Evolutionary conservation across 1,284 basidiomycete species (phyloP), one percentile per base, ranked within the genome.

Genomic region (Leccinum subspadiceum): DNA sequence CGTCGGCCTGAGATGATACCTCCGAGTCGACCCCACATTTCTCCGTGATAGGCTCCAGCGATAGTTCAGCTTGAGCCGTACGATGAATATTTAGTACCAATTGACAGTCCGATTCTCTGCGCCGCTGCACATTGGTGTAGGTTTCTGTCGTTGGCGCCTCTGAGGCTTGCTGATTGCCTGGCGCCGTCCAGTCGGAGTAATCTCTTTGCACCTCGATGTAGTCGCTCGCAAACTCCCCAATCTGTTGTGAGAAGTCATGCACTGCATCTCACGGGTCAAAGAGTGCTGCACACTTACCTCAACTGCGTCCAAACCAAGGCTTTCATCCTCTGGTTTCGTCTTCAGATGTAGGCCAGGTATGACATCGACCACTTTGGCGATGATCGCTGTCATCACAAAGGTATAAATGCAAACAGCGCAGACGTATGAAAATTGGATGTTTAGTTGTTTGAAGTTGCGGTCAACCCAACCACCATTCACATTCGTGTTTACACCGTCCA

Each of bases 251-350:
- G 35, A 1, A 2, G n/a, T 59, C 33, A 54, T 48, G 12, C 17
- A 1, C 3, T 41, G 39, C 2, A 31, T 37, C 12, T 4, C 15
- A 29, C n/a, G 10, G n/a, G 39, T 41, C 6, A 46, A 56, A 46
- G 8, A 5, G 70, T n/a, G 8, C 8, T 49, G 24, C 12, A 2
- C n/a, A n/a, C 84, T 65, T 66, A 91, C 89, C 81, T 94, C 89
- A 29, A 86, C 84, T 68, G 91, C 92, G 74, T 98, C 94, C 84
- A 96, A 90, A 54, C 94, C 94, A 56, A 93, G 81, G 59, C 83
- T 83, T 78, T 97, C 93, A 35, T 86, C 91, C 71, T 92, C 87
- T 37, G 86, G 84, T 15, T 84, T 83, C 20, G 86, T 84, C 48
- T 90, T 83, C 68, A 97, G 84, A 58, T 86, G 81, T 51, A 93